A percentile compares a stretch with the other conserved stretches of the same genome.
Evolutionary conservation across 441 rosid genomes (phyloP).

Genomic region (Pelargonium citronellum): DNA sequence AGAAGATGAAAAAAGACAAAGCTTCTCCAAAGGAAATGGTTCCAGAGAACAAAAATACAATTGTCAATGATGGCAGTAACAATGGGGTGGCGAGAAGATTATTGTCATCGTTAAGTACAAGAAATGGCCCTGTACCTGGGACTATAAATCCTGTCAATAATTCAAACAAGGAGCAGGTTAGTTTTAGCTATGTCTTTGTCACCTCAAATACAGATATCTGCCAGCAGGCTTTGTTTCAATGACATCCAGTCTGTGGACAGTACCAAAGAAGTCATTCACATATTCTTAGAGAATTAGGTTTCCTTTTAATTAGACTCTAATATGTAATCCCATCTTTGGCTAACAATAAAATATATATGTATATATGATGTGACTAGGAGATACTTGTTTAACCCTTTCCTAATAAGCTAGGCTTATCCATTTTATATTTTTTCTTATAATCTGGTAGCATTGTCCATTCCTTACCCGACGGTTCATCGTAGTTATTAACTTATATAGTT

Average conservation of each 20-base stretch:
- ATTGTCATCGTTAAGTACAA: constrained; percentile 53
- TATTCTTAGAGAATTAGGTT: neutral
- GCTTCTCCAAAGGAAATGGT: constrained; percentile 28
- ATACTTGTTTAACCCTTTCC: no score
- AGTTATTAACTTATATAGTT: no score
- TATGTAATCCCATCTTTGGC: neutral
- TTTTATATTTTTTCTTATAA: no score
- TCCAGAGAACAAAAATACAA: constrained; percentile 8
- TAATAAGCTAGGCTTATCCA: no score
- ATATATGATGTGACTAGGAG: no score
- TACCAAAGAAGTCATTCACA: neutral
- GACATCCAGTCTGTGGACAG: neutral
- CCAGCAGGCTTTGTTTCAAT: neutral
- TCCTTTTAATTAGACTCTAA: neutral
- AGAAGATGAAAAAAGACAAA: constrained; percentile 70
- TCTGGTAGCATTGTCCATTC: no score
- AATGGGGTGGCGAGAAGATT: constrained; percentile 45
- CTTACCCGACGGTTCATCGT: no score
- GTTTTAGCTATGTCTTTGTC: constrained; percentile 22
- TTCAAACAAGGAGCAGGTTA: constrained; percentile 46
- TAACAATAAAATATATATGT: neutral
- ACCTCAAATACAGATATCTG: neutral
- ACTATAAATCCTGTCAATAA: constrained; percentile 24
- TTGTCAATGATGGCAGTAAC: no score
- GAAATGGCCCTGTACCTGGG: constrained; percentile 30